phyloP scores from a whole-genome alignment of 192 early-diverging fungal genomes.

The Coemansia sp. region DNA sequence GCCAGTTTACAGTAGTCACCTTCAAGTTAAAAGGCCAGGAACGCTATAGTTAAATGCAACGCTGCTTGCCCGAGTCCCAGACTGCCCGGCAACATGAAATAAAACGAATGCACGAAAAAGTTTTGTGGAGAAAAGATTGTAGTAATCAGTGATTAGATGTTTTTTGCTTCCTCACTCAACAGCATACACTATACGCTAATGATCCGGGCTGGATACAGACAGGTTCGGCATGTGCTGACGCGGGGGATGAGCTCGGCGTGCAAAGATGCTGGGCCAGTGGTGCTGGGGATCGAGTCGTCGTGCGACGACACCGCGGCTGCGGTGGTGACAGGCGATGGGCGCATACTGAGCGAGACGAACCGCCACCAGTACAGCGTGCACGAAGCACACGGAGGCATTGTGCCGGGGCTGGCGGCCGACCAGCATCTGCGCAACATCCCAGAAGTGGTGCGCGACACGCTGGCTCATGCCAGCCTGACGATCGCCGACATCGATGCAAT shows the following conservation, averaged over 20 bases:
- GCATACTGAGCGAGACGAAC: constrained; percentile 63
- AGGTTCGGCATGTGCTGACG: not conserved
- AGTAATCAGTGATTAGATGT: not conserved
- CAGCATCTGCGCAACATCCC: constrained; percentile 68
- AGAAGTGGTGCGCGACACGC: constrained; percentile 60
- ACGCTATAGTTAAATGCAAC: not conserved
- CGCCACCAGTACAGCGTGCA: constrained; percentile 67
- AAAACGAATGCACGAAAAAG: not conserved
- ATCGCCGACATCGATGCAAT: constrained; percentile 65
- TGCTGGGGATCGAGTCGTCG: constrained; percentile 74
- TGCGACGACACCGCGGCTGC: constrained; percentile 81
- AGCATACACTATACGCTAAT: not conserved
- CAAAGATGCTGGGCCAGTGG: constrained; percentile 72
- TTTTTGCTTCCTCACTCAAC: not conserved
- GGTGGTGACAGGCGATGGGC: constrained; percentile 64
- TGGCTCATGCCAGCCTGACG: constrained; percentile 55
- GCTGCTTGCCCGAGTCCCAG: not conserved
- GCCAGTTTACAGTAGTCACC: no score
- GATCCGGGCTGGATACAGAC: not conserved
- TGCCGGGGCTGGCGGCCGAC: constrained; percentile 66
- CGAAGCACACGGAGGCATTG: constrained; percentile 73
- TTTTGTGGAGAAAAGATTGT: not conserved
- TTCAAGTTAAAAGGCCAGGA: no score
- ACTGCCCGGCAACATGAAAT: not conserved
- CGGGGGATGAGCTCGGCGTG: constrained; percentile 77